Conservation (phyloP, 768 basidiomycete species). For the Psilocybe tampanensis region DNA sequence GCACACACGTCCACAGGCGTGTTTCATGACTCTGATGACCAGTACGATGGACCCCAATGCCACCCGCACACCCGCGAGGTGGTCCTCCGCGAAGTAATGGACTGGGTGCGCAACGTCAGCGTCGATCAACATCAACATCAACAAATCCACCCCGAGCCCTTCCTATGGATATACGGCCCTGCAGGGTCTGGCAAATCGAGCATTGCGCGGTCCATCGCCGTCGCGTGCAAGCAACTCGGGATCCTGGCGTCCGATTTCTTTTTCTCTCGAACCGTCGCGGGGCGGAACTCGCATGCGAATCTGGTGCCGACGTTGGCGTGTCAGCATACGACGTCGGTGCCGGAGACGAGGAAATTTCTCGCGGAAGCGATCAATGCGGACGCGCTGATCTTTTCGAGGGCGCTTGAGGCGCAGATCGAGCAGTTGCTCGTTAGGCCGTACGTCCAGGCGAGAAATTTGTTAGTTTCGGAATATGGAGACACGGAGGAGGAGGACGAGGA, state of each 20-base stretch:
- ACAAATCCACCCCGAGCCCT: background rate
- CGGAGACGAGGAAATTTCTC: background rate
- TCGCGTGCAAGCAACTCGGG: background rate
- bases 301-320: background rate
- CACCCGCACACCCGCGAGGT: slow-evolving; percentile 1
- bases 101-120: background rate
- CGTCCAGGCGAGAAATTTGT: too few species aligned
- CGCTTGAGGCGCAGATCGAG: background rate
- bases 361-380: background rate
- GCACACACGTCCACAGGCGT: background rate
- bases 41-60: slow-evolving; percentile 1
- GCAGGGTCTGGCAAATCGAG: slow-evolving; percentile 9
- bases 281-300: background rate
- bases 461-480: too few species aligned
- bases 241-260: slow-evolving; percentile 1
- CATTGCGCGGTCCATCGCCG: background rate
- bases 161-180: slow-evolving; percentile 7
- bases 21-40: background rate
- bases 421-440: background rate
- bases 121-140: background rate
- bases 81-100: slow-evolving; percentile 1
- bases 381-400: background rate
- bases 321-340: background rate
- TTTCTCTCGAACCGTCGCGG: background rate
- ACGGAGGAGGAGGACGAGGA: too few species aligned